These are phyloP conservation scores for Nidularia sp. DNA, from an alignment of 768 basidiomycete species.

Conservation along the genomic window DNA sequence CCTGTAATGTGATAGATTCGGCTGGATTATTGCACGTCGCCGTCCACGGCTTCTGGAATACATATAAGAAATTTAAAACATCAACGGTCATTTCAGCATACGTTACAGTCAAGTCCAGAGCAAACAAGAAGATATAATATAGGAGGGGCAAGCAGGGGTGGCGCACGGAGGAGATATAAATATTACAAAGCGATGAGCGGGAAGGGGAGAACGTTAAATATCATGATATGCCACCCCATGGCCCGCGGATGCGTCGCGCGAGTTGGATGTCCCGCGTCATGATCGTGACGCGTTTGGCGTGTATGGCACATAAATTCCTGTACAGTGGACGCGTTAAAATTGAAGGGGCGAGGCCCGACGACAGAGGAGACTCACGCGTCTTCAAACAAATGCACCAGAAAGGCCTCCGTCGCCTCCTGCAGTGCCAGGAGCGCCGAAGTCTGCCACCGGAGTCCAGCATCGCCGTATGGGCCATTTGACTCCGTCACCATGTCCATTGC, in stretches of 20 bases:
- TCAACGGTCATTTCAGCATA: too few relatives aligned
- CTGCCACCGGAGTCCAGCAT: constrained; percentile 83
- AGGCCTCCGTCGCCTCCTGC: constrained; percentile 96
- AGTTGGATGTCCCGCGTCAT: constrained; percentile 98
- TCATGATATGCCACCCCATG: constrained; percentile 73
- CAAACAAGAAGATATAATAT: not conserved
- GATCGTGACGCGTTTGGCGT: constrained; percentile 96
- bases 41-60: too few relatives aligned
- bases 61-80: too few relatives aligned
- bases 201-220: not conserved
- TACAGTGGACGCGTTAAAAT: not conserved
- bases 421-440: constrained; percentile 89
- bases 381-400: constrained; percentile 93
- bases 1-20: too few relatives aligned
- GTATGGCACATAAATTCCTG: constrained; percentile 94
- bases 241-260: constrained; percentile 90
- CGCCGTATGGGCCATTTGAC: constrained; percentile 50
- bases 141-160: not conserved
- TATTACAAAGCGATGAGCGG: constrained; percentile 1
- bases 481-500: constrained; percentile 87
- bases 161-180: not conserved
- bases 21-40: too few relatives aligned
- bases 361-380: constrained; percentile 77
- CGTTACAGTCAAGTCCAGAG: too few relatives aligned
- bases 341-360: not conserved